Evolutionary conservation across 1,139 yeast genomes (phyloP).

Genomic region (Candida frijolesensis): DNA sequence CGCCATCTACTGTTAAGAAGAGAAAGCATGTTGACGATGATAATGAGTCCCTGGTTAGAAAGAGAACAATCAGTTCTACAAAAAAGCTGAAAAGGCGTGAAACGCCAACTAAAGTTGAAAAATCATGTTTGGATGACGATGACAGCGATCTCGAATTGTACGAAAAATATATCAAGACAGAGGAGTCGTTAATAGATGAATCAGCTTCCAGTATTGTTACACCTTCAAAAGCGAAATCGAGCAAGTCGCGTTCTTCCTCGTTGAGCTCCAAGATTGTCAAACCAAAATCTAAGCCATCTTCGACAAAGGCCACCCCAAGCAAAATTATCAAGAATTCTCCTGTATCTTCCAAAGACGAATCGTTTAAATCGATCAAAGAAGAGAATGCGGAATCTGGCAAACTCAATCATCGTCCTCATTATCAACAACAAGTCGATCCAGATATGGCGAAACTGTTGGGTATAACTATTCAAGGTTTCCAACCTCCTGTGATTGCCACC

Average conservation of each 20-base stretch:
- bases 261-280: conserved; percentile 9
- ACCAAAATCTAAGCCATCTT: conserved; percentile 8
- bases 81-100: not conserved
- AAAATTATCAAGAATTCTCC: conserved; percentile 4
- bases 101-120: conserved; percentile 2
- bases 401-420: conserved; percentile 22
- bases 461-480: conserved; percentile 27
- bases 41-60: conserved; percentile 3
- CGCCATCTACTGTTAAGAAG: conserved; percentile 27
- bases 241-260: not conserved
- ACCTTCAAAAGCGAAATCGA: conserved; percentile 2
- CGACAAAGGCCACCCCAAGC: conserved; percentile 9
- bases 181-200: not conserved
- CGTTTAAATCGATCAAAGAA: conserved; percentile 22
- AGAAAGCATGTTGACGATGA: conserved; percentile 30
- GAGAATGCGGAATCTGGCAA: conserved; percentile 17
- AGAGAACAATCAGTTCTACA: not conserved
- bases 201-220: conserved; percentile 5
- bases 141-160: conserved; percentile 12
- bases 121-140: conserved; percentile 18
- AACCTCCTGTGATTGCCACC: conserved; percentile 14
- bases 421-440: conserved; percentile 16
- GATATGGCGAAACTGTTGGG: conserved; percentile 32
- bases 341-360: conserved; percentile 12
- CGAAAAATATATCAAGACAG: conserved; percentile 3